phyloP scores from a whole-genome alignment of 1,284 basidiomycete species.

The Mycena sp. region DNA sequence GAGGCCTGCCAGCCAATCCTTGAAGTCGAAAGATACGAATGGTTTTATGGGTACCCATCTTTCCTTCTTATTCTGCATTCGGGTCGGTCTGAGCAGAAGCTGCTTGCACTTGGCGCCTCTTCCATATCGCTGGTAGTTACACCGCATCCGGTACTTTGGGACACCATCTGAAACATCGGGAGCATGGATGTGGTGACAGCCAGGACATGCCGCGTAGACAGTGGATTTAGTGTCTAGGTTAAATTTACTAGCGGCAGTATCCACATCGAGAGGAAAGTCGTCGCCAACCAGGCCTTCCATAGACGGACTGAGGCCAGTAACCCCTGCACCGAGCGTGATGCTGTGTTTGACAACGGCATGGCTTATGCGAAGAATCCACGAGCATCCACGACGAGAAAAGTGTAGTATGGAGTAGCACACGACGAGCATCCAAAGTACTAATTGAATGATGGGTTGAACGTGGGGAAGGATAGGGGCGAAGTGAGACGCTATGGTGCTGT shows the following conservation, averaged over 20 bases:
- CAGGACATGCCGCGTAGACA: not conserved
- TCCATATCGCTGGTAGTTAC: not conserved
- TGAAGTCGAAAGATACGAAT: constrained; percentile 11
- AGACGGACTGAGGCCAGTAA: not conserved
- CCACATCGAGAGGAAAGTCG: not conserved
- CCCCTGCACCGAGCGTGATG: no score
- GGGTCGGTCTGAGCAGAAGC: not conserved
- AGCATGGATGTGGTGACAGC: not conserved
- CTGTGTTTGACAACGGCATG: no score
- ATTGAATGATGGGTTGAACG: no score
- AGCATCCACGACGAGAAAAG: constrained; percentile 2
- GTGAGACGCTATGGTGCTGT: no score
- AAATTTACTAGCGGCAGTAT: not conserved
- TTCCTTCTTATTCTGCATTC: not conserved
- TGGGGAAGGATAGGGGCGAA: no score
- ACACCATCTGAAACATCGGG: not conserved
- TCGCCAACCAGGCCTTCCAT: not conserved
- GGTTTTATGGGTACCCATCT: constrained; percentile 9
- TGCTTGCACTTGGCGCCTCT: not conserved
- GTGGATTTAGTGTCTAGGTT: not conserved
- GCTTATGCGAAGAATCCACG: not conserved
- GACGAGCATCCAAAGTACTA: not conserved
- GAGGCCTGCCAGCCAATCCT: constrained; percentile 13
- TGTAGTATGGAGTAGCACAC: not conserved
- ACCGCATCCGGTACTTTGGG: not conserved